A percentile compares a stretch with the other conserved stretches of the same genome.
These are phyloP conservation scores for Xylaria sp. DNA, from an alignment of 2,329 filamentous ascomycete genomes.

Conservation along the genomic window DNA sequence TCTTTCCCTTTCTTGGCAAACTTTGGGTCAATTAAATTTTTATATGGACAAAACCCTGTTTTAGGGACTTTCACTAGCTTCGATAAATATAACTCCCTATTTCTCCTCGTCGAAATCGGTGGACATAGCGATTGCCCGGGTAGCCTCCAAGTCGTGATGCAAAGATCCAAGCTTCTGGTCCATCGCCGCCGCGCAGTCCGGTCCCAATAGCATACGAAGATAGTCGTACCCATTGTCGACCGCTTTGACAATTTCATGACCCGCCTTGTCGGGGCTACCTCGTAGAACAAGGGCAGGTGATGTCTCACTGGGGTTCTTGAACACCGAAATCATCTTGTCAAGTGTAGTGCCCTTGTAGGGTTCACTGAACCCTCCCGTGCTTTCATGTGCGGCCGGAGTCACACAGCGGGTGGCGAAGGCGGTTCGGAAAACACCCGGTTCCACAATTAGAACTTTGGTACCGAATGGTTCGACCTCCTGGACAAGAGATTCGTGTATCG, in stretches of 20 bases:
- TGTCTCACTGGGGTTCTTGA: background rate
- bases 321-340: constrained; percentile 28
- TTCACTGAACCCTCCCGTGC: constrained; percentile 27
- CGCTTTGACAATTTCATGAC: constrained; percentile 31
- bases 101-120: constrained; percentile 20
- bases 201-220: constrained; percentile 37
- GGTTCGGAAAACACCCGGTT: constrained; percentile 36
- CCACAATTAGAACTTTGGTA: constrained; percentile 36
- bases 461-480: constrained; percentile 27
- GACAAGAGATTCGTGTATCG: constrained; percentile 34
- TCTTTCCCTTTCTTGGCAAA: background rate
- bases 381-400: constrained; percentile 24
- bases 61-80: background rate
- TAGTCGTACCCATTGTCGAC: constrained; percentile 33
- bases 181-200: constrained; percentile 33
- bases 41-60: background rate
- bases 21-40: background rate
- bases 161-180: constrained; percentile 25
- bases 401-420: constrained; percentile 25
- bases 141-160: constrained; percentile 24
- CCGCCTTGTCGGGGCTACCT: constrained; percentile 37
- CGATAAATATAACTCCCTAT: background rate
- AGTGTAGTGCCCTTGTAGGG: constrained; percentile 29
- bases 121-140: constrained; percentile 19
- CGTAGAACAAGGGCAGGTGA: constrained; percentile 14